Base-by-base conservation (phyloP, 176 grass and related monocot genomes). In the Musa beccarii region DNA sequence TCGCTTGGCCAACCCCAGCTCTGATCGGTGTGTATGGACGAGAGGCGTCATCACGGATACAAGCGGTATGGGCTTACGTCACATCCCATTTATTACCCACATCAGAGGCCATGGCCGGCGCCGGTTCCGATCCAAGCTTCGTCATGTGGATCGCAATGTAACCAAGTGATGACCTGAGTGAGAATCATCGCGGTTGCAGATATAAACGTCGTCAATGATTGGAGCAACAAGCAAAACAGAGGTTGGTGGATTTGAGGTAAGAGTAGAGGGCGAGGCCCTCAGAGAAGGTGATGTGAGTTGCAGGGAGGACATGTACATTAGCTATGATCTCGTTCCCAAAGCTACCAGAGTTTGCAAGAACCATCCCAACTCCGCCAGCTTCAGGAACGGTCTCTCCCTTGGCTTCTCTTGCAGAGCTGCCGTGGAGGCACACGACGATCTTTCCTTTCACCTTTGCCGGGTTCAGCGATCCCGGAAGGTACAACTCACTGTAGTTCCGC, bases 161-260 rank as follows among this genome's bases (percentile, higher is more conserved):
- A 24, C 59, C 75, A 1, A 52, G 20, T 0, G 61, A 17, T 8
- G 49, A 77, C 34, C 75, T 77, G 34, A 43, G 34, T 6, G 34
- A 43, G 34, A 43, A 6, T 5, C 34, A 43, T 6, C 34, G 34
- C 34, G 6, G 34, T 6, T 43, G 34, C 4, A 43, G 34, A 43
- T 43, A 43, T 6, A 4, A 43, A 43, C 34, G 34, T 4, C 0
- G 3, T 4, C 34, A 43, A 43, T 43, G 34, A 43, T 6, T 6
- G 34, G 34, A 43, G 4, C 34, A 43, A 5, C 34, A 43, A 43
- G 34, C 34, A 43, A 43, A 43, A 4, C 34, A 5, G 34, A 43
- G 21, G 53, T 74, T 26, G 72, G 72, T 74, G 23, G 72, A 54
- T 13, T 74, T 74, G 72, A 74, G 72, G 22, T 74, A 74, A 74